A percentile compares a stretch with the other conserved stretches of the same genome.
Evolutionary conservation across 805 yeast species (phyloP).

Genomic region (Wickerhamiella lipophila): DNA sequence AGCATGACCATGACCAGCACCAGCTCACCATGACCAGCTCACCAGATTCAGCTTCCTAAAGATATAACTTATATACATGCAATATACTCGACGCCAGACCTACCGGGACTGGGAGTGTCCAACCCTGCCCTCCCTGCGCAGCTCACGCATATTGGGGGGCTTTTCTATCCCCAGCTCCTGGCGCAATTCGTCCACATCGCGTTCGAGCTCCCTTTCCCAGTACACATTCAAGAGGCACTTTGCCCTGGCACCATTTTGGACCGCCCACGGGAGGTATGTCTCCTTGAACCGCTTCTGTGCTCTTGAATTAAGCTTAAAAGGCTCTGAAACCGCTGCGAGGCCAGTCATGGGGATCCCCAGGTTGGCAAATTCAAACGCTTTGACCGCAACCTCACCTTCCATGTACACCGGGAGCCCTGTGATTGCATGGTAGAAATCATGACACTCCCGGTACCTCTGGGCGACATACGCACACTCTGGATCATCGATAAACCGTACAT

Average conservation of each 20-base stretch:
- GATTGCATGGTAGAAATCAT: constrained; percentile 89
- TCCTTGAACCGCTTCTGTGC: constrained; percentile 48
- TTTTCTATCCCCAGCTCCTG: constrained; percentile 54
- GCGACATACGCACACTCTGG: constrained; percentile 85
- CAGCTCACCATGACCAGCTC: no score
- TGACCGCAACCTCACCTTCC: constrained; percentile 94
- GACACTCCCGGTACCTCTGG: constrained; percentile 91
- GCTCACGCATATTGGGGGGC: constrained; percentile 66
- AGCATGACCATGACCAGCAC: no score
- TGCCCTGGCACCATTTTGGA: constrained; percentile 55
- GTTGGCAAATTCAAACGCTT: constrained; percentile 83
- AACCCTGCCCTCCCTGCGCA: no score
- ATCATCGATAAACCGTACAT: constrained; percentile 77
- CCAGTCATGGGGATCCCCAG: constrained; percentile 94
- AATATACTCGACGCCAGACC: background rate
- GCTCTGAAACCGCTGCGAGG: constrained; percentile 80
- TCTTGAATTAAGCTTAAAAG: constrained; percentile 51
- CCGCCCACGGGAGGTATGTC: constrained; percentile 81
- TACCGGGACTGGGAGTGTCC: no score
- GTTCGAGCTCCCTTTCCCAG: constrained; percentile 76
- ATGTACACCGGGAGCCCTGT: constrained; percentile 80
- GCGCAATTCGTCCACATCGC: constrained; percentile 62
- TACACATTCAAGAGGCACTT: constrained; percentile 74
- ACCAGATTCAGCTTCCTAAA: no score
- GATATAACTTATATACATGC: background rate